Conservation (phyloP, 352 stramenopile species). For the Globisporangium emineosum region DNA sequence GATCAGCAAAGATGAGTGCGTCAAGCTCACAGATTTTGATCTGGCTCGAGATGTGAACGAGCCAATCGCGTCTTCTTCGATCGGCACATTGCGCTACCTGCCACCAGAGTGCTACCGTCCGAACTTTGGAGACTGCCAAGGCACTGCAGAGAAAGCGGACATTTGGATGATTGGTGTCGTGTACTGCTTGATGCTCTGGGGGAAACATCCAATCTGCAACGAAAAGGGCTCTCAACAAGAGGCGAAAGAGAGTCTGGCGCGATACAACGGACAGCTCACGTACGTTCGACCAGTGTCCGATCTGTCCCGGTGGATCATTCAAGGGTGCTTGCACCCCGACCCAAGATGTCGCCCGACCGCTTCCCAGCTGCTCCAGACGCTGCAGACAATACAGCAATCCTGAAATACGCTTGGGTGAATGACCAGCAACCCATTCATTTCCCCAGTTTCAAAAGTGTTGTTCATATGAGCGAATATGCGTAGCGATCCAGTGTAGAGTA, state of each 20-base stretch:
- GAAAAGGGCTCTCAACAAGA: conserved; percentile 63
- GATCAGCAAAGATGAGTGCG: conserved; percentile 81
- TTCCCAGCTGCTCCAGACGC: conserved; percentile 53
- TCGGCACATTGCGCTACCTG: conserved; percentile 72
- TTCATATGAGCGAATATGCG: conserved; percentile 14
- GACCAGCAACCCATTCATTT: not conserved
- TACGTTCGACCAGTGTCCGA: conserved; percentile 46
- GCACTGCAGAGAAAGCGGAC: conserved; percentile 73
- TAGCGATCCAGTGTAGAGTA: conserved; percentile 16
- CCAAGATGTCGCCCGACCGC: conserved; percentile 58
- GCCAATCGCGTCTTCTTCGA: conserved; percentile 56
- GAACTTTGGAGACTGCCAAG: conserved; percentile 52
- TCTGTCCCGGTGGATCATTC: conserved; percentile 63
- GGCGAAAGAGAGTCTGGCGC: conserved; percentile 19
- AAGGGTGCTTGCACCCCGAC: conserved; percentile 64
- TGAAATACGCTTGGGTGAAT: conserved; percentile 2
- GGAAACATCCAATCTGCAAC: conserved; percentile 68
- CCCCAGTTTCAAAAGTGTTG: conserved; percentile 9
- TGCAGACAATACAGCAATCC: conserved; percentile 33
- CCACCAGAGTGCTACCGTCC: conserved; percentile 70
- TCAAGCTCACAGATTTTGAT: conserved; percentile 92
- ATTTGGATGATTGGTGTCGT: conserved; percentile 85
- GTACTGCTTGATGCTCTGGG: conserved; percentile 72
- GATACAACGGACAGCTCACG: conserved; percentile 30
- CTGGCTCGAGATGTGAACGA: conserved; percentile 65